Base-by-base conservation (phyloP, 2,329 filamentous ascomycete species). In the Colletotrichum sp. region DNA sequence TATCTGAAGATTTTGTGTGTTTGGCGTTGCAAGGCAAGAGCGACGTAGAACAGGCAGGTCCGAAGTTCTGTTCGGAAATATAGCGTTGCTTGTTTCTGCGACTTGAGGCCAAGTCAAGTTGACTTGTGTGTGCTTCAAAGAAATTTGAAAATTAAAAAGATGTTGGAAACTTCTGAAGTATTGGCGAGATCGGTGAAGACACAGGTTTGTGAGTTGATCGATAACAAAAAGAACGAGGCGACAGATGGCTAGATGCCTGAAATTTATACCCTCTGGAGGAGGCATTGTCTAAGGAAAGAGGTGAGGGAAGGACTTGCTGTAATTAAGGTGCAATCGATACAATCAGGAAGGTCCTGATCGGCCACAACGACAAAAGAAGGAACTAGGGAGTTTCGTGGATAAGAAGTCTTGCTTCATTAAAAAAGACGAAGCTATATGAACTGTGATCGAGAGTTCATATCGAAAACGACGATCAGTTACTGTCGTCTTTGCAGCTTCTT, bases 171-270 rank as follows among this genome's bases (percentile, higher is more conserved):
- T 10, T 49, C 13, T 12, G n/a, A 49, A 7, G 44, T 21, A 49
- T n/a, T n/a, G n/a, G n/a, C n/a, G n/a, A n/a, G n/a, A n/a, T n/a
- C n/a, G n/a, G n/a, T n/a, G n/a, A n/a, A n/a, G n/a, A n/a, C n/a
- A n/a, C n/a, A n/a, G n/a, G n/a, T n/a, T n/a, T 8, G n/a, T 21
- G n/a, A 0, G n/a, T 21, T 49, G 44, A 1, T 1, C 0, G n/a
- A 13, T 0, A 9, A n/a, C 39, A 44, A n/a, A 13, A 21, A 1
- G 10, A 21, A 49, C 0, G 1, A 21, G 44, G 5, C 0, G n/a
- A 49, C 0, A 1, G 4, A 21, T 49, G 6, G 44, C 44, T 0
- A 0, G 44, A 49, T 13, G n/a, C 3, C 6, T 8, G 44, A 2
- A 0, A 49, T 49, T 12, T 13, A 49, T 49, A 49, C n/a, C 0